Evolutionary conservation across 345 rosid genomes (phyloP).

Genomic region (Camelina sativa): DNA sequence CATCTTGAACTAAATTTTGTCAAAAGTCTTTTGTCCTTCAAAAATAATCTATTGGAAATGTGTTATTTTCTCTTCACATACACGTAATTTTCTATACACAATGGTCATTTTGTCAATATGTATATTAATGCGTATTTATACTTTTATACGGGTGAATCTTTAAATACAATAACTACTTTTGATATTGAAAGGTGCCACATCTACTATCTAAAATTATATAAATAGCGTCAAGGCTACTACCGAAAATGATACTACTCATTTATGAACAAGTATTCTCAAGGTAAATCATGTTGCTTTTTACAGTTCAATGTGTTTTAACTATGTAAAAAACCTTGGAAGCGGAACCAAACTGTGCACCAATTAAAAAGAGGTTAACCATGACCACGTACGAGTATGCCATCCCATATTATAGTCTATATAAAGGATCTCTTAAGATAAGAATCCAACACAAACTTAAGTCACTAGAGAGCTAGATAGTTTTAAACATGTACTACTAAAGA

Average conservation of each 20-base stretch:
- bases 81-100: background rate
- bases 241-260: too few species aligned
- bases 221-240: too few species aligned
- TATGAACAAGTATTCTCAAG: too few species aligned
- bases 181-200: background rate
- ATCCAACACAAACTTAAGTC: background rate
- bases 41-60: background rate
- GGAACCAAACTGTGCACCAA: background rate
- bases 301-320: too few species aligned
- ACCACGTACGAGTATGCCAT: background rate
- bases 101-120: background rate
- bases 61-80: background rate
- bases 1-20: background rate
- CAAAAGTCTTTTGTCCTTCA: constrained; percentile 9
- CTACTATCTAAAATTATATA: too few species aligned
- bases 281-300: too few species aligned
- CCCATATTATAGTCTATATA: too few species aligned
- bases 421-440: too few species aligned
- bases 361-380: background rate
- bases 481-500: background rate
- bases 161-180: background rate
- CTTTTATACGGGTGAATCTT: background rate
- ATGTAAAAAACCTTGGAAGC: too few species aligned
- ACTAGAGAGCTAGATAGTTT: background rate
- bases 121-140: background rate